phyloP scores from a whole-genome alignment of 129 eudicot genomes.

The Pittosporum tobira region DNA sequence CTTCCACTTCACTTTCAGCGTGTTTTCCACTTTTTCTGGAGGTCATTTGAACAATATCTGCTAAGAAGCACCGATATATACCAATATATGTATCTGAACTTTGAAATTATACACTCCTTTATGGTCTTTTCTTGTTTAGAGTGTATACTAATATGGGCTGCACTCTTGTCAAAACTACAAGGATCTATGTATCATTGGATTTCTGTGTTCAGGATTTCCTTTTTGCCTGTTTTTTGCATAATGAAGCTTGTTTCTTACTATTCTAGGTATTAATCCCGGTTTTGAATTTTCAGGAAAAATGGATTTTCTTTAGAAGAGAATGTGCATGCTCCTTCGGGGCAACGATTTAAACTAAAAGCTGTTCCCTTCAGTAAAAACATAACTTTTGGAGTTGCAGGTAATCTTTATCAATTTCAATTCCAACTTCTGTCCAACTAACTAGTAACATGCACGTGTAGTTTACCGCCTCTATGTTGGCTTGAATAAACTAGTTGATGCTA shows the following conservation, averaged over 20 bases:
- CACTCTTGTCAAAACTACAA: neutral
- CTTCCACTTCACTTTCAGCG: too few species aligned
- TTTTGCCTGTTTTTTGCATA: neutral
- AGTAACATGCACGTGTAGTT: neutral
- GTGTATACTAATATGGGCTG: too few species aligned
- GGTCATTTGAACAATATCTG: too few species aligned
- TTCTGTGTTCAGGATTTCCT: neutral
- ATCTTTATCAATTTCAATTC: neutral
- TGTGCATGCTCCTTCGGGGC: slow-evolving; percentile 62
- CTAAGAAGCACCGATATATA: too few species aligned
- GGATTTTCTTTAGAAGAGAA: slow-evolving; percentile 90
- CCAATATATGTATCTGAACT: too few species aligned
- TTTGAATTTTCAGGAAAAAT: slow-evolving; percentile 55
- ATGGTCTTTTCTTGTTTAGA: too few species aligned
- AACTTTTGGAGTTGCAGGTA: slow-evolving; percentile 88
- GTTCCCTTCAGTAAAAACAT: slow-evolving; percentile 95
- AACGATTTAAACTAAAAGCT: slow-evolving; percentile 65
- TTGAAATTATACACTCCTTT: too few species aligned
- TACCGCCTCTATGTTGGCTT: neutral
- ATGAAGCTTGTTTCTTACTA: slow-evolving; percentile 9
- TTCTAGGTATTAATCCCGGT: slow-evolving; percentile 11
- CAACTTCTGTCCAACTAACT: neutral
- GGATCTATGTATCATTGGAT: neutral
- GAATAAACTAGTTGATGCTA: too few species aligned
- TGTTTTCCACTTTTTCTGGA: too few species aligned